phyloP scores from a whole-genome alignment of 306 rosid genomes.

The Luffa acutangula region DNA sequence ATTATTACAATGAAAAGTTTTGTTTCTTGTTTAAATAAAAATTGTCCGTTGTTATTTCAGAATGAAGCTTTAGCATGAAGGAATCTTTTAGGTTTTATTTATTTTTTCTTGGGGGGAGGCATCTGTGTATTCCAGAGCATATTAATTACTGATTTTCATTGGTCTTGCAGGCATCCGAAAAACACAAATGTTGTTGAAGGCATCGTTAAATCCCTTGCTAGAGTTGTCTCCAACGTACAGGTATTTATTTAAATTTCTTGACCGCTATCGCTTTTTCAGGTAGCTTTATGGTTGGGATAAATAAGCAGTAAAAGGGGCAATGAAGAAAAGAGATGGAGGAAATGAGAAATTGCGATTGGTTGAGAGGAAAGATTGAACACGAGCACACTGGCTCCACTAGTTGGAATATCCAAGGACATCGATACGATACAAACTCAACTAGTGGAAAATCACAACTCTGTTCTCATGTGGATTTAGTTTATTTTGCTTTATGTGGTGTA shows the following conservation, averaged over 20 bases:
- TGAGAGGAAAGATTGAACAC: neutral
- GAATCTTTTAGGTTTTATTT: neutral
- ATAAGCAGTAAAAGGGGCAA: neutral
- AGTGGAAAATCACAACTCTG: too few relatives aligned
- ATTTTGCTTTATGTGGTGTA: too few relatives aligned
- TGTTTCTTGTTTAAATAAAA: neutral
- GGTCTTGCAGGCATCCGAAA: conserved; percentile 65
- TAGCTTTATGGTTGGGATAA: neutral
- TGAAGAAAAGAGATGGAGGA: neutral
- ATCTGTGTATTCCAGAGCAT: neutral
- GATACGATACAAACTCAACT: neutral
- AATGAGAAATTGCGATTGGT: neutral
- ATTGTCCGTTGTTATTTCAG: neutral
- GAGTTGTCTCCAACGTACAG: conserved; percentile 87
- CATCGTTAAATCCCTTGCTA: conserved; percentile 88
- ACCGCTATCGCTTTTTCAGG: neutral
- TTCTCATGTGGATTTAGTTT: too few relatives aligned
- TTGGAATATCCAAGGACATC: neutral
- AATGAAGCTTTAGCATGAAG: neutral
- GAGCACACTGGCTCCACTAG: neutral
- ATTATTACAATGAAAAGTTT: too few relatives aligned
- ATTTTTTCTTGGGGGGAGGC: neutral
- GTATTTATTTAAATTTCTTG: conserved; percentile 19
- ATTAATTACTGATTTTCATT: conserved; percentile 13
- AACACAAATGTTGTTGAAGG: conserved; percentile 96